Conservation (phyloP, 176 grass and related monocot species). For the Urochloa ruziziensis region DNA sequence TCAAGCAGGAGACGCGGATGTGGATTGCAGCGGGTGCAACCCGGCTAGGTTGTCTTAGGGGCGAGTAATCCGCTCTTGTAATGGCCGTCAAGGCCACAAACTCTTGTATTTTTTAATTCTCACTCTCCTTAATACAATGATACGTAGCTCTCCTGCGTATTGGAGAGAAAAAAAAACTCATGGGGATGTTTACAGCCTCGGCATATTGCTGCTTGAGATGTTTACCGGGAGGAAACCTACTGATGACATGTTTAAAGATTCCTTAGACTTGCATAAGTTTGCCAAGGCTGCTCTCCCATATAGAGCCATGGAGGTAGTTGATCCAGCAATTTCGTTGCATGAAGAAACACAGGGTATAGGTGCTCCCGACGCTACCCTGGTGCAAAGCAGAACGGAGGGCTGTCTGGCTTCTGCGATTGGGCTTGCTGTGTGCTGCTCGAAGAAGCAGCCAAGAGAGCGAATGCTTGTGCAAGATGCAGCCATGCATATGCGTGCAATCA, state of each 20-base stretch:
- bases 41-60: too few relatives aligned
- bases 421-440: slow-evolving; percentile 31
- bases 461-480: neutral
- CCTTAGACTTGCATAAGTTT: slow-evolving; percentile 8
- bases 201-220: slow-evolving; percentile 34
- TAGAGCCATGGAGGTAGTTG: neutral
- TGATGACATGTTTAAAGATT: slow-evolving; percentile 11
- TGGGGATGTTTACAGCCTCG: slow-evolving; percentile 21
- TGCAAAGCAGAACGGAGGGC: neutral
- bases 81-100: too few relatives aligned
- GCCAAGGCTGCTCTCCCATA: neutral
- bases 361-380: neutral
- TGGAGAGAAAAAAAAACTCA: too few relatives aligned
- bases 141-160: too few relatives aligned
- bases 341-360: neutral
- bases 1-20: too few relatives aligned
- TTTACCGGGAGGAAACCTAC: slow-evolving; percentile 18
- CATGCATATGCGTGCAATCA: slow-evolving; percentile 5
- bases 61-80: too few relatives aligned
- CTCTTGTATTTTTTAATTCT: too few relatives aligned
- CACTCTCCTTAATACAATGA: too few relatives aligned
- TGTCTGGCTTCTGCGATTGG: slow-evolving; percentile 1
- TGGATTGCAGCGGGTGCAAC: too few relatives aligned
- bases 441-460: neutral
- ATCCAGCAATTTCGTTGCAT: neutral